Percentiles rank a stretch among this genome's conserved stretches.
These are phyloP conservation scores for Rhizophora apiculata DNA, from an alignment of 345 rosid species.

Conservation along the genomic window DNA sequence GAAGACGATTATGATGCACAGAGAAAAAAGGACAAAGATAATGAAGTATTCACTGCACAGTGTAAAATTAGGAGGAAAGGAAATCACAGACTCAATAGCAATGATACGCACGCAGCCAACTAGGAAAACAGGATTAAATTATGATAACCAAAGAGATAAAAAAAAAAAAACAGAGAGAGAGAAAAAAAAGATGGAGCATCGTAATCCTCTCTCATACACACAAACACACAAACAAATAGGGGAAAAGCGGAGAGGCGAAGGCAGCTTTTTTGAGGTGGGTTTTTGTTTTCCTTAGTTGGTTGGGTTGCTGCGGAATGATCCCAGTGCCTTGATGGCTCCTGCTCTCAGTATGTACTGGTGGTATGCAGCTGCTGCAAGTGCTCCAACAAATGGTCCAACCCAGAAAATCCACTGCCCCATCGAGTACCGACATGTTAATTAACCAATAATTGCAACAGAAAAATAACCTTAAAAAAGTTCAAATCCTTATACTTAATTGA, in stretches of 20 bases:
- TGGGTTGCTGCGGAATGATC: constrained; percentile 66
- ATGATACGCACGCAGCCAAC: constrained; percentile 22
- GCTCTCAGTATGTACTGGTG: constrained; percentile 60
- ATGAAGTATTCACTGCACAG: background rate
- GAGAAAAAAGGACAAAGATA: too few relatives aligned
- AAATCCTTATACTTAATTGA: background rate
- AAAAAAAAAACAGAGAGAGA: background rate
- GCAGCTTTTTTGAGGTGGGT: background rate
- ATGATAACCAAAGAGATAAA: background rate
- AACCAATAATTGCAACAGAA: background rate
- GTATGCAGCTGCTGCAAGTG: constrained; percentile 68
- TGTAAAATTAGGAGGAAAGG: background rate
- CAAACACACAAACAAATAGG: background rate
- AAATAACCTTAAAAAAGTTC: too few relatives aligned
- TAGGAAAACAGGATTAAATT: constrained; percentile 15
- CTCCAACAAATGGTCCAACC: constrained; percentile 67
- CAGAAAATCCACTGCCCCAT: constrained; percentile 64
- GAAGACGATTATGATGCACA: too few relatives aligned
- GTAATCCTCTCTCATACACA: constrained; percentile 28
- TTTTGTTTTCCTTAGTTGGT: constrained; percentile 29
- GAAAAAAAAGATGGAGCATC: background rate
- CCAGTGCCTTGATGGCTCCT: constrained; percentile 57
- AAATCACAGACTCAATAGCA: constrained; percentile 18
- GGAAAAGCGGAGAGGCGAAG: constrained; percentile 5
- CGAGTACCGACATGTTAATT: background rate